Evolutionary conservation across 495 filamentous ascomycete genomes (phyloP).

Genomic region (Cercophora newfieldiana): DNA sequence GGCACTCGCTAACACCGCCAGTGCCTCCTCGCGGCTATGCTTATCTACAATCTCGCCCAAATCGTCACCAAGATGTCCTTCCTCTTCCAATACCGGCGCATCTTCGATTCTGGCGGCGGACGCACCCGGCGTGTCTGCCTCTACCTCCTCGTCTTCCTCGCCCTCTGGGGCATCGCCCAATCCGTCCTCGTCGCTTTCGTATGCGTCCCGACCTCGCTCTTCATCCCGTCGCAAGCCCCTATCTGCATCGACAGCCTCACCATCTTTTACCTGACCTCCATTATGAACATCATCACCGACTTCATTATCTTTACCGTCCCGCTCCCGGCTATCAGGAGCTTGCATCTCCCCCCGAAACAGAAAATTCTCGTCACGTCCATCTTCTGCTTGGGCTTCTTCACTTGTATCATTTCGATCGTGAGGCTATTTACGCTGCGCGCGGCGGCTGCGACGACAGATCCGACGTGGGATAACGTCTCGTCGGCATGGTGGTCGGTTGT

Average conservation of each 20-base stretch:
- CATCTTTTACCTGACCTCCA: conserved; percentile 41
- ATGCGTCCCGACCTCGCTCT: conserved; percentile 50
- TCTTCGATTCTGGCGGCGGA: conserved; percentile 19
- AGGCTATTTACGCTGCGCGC: conserved; percentile 27
- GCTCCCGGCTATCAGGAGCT: conserved; percentile 34
- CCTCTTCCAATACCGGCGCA: conserved; percentile 35
- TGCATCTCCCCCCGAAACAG: conserved; percentile 32
- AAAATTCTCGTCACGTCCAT: conserved; percentile 29
- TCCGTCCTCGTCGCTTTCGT: conserved; percentile 41
- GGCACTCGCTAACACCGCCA: not conserved
- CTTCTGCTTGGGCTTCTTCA: conserved; percentile 31
- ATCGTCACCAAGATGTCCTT: conserved; percentile 42
- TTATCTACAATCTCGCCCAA: conserved; percentile 28
- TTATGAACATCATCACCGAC: conserved; percentile 43
- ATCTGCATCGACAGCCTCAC: conserved; percentile 50
- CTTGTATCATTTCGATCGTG: conserved; percentile 32
- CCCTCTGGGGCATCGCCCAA: conserved; percentile 21
- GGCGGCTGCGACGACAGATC: conserved; percentile 18
- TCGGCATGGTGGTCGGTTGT: conserved; percentile 32
- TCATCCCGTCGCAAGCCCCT: conserved; percentile 27
- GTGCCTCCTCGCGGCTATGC: conserved; percentile 24
- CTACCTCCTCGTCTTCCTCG: conserved; percentile 20
- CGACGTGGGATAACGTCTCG: conserved; percentile 28
- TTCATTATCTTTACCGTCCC: conserved; percentile 39
- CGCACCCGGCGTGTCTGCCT: conserved; percentile 17